phyloP scores from a whole-genome alignment of 331 rosid genomes.

The Stylosanthes scabra region DNA sequence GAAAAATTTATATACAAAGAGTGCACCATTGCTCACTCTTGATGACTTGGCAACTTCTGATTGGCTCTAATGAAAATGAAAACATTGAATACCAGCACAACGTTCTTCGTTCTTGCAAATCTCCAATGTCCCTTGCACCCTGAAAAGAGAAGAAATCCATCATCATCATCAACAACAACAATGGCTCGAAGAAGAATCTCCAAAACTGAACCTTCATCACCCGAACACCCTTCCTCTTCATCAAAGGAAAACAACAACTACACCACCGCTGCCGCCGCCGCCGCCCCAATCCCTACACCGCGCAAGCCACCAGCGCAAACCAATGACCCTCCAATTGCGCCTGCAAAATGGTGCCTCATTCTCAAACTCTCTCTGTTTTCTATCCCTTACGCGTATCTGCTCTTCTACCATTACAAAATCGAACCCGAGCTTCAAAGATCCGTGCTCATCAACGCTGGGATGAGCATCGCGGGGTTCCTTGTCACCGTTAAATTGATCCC shows the following conservation, averaged over 20 bases:
- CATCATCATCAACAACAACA: constrained; percentile 10
- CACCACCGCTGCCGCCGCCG: too few species aligned
- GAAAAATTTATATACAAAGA: background rate
- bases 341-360: constrained; percentile 70
- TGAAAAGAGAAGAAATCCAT: constrained; percentile 26
- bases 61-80: background rate
- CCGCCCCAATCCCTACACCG: background rate
- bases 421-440: constrained; percentile 64
- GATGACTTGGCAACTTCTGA: constrained; percentile 34
- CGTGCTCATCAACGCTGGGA: constrained; percentile 73
- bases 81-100: too few species aligned
- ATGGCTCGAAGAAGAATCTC: constrained; percentile 82
- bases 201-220: constrained; percentile 33
- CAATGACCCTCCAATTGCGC: constrained; percentile 66
- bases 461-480: constrained; percentile 73
- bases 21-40: background rate
- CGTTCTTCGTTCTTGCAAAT: background rate
- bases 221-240: constrained; percentile 29
- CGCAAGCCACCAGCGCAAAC: constrained; percentile 36
- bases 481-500: constrained; percentile 77
- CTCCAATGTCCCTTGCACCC: constrained; percentile 44
- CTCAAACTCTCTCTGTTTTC: constrained; percentile 68
- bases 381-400: constrained; percentile 68
- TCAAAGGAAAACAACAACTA: constrained; percentile 14
- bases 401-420: constrained; percentile 66